Conservation (phyloP, 1,284 basidiomycete genomes). For the Moesziomyces sp. region DNA sequence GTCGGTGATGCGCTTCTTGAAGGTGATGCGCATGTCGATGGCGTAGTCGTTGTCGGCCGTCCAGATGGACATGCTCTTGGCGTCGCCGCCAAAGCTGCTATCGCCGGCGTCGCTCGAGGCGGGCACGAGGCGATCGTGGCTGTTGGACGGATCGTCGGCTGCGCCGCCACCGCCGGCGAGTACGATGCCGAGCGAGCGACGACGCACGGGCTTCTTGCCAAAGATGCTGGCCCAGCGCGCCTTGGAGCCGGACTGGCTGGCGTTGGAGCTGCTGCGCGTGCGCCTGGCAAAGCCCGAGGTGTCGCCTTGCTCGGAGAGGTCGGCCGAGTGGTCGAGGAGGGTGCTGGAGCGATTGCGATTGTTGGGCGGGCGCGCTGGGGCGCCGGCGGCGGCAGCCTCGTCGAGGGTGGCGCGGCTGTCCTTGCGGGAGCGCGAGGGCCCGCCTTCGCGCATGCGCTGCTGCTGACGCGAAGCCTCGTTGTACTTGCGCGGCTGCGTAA, state of each 20-base stretch:
- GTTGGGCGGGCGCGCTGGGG: conserved; percentile 15
- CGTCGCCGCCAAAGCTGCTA: conserved; percentile 42
- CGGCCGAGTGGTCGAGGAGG: conserved; percentile 33
- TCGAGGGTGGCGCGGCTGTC: conserved; percentile 36
- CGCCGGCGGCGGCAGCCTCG: conserved; percentile 4
- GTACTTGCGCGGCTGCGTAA: conserved; percentile 49
- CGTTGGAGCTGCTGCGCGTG: conserved; percentile 37
- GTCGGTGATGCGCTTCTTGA: conserved; percentile 88
- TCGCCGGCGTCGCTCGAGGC: conserved; percentile 42
- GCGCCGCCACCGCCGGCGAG: conserved; percentile 4
- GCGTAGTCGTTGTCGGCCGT: conserved; percentile 84
- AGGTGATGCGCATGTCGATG: conserved; percentile 85
- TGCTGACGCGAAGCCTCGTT: conserved; percentile 47
- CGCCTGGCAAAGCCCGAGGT: conserved; percentile 24
- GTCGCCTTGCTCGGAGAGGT: conserved; percentile 26
- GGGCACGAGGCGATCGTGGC: conserved; percentile 30
- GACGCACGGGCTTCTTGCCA: conserved; percentile 36
- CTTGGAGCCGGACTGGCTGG: conserved; percentile 36
- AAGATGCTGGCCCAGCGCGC: conserved; percentile 49
- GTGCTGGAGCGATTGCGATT: conserved; percentile 38
- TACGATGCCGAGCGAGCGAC: conserved; percentile 50
- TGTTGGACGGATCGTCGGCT: conserved; percentile 20
- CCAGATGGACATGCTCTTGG: conserved; percentile 73
- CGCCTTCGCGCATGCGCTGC: conserved; percentile 48
- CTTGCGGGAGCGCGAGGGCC: conserved; percentile 35